Base-by-base conservation (phyloP, 2,329 filamentous ascomycete species). In the Beauveria caledonica region DNA sequence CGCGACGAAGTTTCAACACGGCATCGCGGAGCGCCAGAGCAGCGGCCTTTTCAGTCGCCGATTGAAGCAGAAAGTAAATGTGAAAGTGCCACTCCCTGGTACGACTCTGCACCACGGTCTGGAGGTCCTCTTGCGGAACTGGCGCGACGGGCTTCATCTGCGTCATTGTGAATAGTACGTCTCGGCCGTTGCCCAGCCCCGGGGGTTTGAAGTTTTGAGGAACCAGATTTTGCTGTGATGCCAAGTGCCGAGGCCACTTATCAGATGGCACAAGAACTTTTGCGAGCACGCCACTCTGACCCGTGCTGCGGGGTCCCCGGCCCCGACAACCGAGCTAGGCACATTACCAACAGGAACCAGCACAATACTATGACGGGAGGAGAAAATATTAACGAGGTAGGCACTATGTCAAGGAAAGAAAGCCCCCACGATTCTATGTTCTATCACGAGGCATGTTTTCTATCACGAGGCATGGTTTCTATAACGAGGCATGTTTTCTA, bases 1-100 rank as follows among this genome's bases (percentile, higher is more conserved):
- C 70, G 7, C 70, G 70, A 46, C 70, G 70, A 1, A 72, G 65
- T 50, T 63, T 70, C 45, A 72, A 44, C 1, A 72, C 66, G 8
- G 70, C 69, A 62, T 72, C 68, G 10, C 70, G 70, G 21, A 72
- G 68, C 7, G 69, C 69, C 9, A 72, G 67, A 10, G 70, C 70
- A 2, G 69, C 69, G 1, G 70, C 68, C 1, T 66, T 71, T 60
- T 72, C 69, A 8, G 64, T 60, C 1, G 69, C 65, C 27, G 70
- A 72, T 55, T 71, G 70, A 1, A 70, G 61, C 25, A 71, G 46
- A 60, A 72, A 72, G 39, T 72, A 72, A 17, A 72, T 72, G 49
- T 72, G 70, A 58, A 72, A 72, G 58, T 72, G 70, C 70, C 70
- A 71, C 60, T 71, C 69, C 27, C 69, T 64, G 10, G 65, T 69